Evolutionary conservation across 1,284 basidiomycete genomes (phyloP).

Genomic region (Leccinum huronense): DNA sequence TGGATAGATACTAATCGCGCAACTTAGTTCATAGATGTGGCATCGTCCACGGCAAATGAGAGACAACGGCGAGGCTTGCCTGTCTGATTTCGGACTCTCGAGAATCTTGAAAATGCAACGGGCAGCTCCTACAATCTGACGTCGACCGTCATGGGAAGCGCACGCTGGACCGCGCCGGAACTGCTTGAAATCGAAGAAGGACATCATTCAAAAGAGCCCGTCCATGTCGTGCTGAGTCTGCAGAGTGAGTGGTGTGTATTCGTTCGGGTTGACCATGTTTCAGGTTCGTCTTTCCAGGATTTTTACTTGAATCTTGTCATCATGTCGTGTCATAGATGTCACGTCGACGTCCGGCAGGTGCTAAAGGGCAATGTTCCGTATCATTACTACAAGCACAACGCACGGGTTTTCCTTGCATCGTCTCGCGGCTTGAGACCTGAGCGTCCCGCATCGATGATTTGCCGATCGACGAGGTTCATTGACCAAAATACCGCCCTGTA

Average conservation of each 20-base stretch:
- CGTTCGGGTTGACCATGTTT: constrained; percentile 29
- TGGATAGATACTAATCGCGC: not conserved
- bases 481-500: not conserved
- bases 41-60: constrained; percentile 32
- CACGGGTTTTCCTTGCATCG: constrained; percentile 26
- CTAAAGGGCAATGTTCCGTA: constrained; percentile 29
- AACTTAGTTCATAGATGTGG: constrained; percentile 22
- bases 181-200: constrained; percentile 21
- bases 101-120: constrained; percentile 34
- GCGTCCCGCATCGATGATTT: constrained; percentile 13
- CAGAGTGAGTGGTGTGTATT: constrained; percentile 25
- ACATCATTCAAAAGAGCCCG: not conserved
- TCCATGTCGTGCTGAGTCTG: constrained; percentile 2
- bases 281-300: constrained; percentile 19
- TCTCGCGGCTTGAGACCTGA: constrained; percentile 19
- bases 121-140: constrained; percentile 29
- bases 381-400: constrained; percentile 25
- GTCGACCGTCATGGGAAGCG: constrained; percentile 29
- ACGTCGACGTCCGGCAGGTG: constrained; percentile 13
- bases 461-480: constrained; percentile 18
- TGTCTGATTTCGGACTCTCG: constrained; percentile 31
- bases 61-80: constrained; percentile 24
- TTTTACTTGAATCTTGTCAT: not conserved
- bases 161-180: constrained; percentile 33
- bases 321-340: not conserved